Base-by-base conservation (phyloP, 2,329 filamentous ascomycete species). In the Rachicladosporium sp. region DNA sequence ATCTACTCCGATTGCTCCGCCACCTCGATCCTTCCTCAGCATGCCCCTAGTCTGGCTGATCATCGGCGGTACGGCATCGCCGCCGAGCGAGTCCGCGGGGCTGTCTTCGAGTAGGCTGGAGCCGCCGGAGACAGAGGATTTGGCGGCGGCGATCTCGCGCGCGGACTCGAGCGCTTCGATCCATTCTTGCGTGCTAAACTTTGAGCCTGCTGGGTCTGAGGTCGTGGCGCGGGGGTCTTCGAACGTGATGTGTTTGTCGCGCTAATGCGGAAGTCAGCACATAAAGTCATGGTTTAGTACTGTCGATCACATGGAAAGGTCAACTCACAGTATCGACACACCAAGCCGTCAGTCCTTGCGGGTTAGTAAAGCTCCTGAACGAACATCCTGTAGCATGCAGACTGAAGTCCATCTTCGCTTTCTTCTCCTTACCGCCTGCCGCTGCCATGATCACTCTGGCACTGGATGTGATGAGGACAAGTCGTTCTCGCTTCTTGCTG, bases 401-500 rank as follows among this genome's bases (percentile, higher is more conserved):
- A n/a, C 84, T 85, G 29, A 98, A 76, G 50, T 98, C 91, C 52
- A 85, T 74, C 59, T 98, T 98, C 13, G 86, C 75, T 60, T 91
- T 88, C 66, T 98, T 98, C 57, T 96, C 89, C 47, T 94, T 91
- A 0, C 89, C 91, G 5, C 89, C 88, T 15, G 88, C 81, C 4
- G 91, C 84, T 9, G 86, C 89, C 54, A 98, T 72, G 35, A 98
- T 79, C 38, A 98, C 81, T 33, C 91, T 79, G 10, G 82, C 91
- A 51, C 83, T 86, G 1, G 86, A 93, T 2, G 91, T 98, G 39
- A 98, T 77, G 79, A 98, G 88, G 5, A 98, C 91, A 39, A 98
- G 68, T 33, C 91, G 75, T 58, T 94, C 87, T 47, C 88, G 74
- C 64, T 94, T 95, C 67, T 96, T 98, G 6, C 82, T 83, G 6